A percentile compares a stretch with the other conserved stretches of the same genome.
phyloP scores from a whole-genome alignment of 495 filamentous ascomycete species.

The Hamigera avellanea region DNA sequence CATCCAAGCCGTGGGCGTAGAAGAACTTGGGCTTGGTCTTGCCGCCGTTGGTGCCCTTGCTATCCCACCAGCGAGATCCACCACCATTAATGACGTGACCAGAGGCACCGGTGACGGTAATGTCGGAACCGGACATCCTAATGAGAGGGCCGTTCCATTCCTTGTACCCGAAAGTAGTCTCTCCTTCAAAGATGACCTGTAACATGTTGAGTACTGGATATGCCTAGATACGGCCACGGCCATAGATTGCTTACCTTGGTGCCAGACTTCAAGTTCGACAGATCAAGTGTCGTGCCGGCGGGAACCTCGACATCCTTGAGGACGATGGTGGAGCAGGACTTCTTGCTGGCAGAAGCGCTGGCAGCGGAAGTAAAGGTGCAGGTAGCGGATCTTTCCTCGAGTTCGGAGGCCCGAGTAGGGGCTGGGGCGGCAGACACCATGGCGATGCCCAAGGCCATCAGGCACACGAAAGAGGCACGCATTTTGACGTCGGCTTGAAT shows the following conservation, averaged over 20 bases:
- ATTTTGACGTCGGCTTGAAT: too few relatives aligned
- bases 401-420: conserved; percentile 12
- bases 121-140: conserved; percentile 30
- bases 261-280: conserved; percentile 32
- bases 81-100: conserved; percentile 32
- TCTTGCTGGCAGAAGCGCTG: conserved; percentile 30
- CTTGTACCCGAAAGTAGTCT: conserved; percentile 40
- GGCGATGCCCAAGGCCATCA: conserved; percentile 12
- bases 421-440: conserved; percentile 15
- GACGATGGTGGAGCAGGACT: conserved; percentile 39
- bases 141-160: conserved; percentile 43
- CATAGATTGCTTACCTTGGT: conserved; percentile 34
- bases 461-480: too few relatives aligned
- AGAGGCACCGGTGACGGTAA: conserved; percentile 29
- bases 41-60: conserved; percentile 40
- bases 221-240: neutral
- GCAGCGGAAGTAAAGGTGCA: conserved; percentile 40
- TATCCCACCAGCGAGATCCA: conserved; percentile 42
- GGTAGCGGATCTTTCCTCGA: conserved; percentile 20
- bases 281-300: conserved; percentile 39
- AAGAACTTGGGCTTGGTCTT: conserved; percentile 50
- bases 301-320: conserved; percentile 38
- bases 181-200: conserved; percentile 39
- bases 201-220: conserved; percentile 1
- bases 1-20: conserved; percentile 33